Evolutionary conservation across 225 moss, liverwort and hornwort genomes (phyloP).

Genomic region (Bryoerythrophyllum caledonicum): DNA sequence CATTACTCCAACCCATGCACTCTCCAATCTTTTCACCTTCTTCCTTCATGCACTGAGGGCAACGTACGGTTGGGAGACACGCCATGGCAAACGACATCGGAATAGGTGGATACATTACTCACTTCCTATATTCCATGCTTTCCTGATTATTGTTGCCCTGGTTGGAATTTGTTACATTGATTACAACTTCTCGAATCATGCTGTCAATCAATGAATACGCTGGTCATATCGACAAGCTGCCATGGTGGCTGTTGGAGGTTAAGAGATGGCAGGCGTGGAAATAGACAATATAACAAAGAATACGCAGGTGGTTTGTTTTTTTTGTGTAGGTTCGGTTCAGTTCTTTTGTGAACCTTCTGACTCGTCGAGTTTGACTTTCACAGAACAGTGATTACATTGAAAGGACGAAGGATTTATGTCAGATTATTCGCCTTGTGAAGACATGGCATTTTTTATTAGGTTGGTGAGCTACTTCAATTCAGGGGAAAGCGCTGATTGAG

Average conservation of each 20-base stretch:
- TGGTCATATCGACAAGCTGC: not conserved
- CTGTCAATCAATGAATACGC: not conserved
- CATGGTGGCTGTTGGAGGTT: not conserved
- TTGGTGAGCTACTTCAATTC: conserved; percentile 16
- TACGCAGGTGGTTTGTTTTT: not conserved
- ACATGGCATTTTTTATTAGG: conserved; percentile 3
- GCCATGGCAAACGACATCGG: conserved; percentile 2
- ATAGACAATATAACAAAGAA: not conserved
- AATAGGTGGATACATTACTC: not conserved
- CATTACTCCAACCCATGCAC: not conserved
- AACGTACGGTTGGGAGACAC: not conserved
- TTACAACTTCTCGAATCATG: too few relatives aligned
- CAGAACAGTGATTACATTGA: not conserved
- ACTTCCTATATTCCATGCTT: not conserved
- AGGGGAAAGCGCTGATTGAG: not conserved
- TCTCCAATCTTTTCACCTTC: not conserved
- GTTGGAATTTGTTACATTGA: not conserved
- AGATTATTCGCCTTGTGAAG: not conserved
- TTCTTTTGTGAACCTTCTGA: not conserved
- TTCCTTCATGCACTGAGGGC: not conserved
- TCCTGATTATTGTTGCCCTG: not conserved
- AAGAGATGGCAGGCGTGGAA: not conserved
- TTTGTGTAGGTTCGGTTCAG: not conserved
- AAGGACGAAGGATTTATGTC: not conserved
- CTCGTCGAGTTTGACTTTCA: not conserved